These are phyloP conservation scores for Spathaspora gorwiae DNA, from an alignment of 805 yeast genomes.

Conservation along the genomic window DNA sequence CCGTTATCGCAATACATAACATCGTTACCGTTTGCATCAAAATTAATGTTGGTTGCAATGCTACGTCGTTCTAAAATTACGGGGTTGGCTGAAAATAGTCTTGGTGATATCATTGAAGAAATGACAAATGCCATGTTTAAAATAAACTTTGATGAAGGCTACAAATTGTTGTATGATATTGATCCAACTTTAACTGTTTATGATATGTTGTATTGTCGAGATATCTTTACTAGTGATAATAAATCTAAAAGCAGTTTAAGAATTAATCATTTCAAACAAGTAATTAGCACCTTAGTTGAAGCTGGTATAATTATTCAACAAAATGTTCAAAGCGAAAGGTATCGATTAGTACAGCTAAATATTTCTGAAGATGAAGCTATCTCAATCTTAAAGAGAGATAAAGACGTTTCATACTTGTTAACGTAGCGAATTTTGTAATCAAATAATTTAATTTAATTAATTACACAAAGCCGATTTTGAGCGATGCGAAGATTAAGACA, in stretches of 20 bases:
- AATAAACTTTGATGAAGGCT: slow-evolving; percentile 25
- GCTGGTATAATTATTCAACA: slow-evolving; percentile 74
- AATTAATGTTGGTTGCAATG: slow-evolving; percentile 67
- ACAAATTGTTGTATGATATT: slow-evolving; percentile 6
- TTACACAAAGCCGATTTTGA: too few relatives aligned
- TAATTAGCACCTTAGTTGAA: slow-evolving; percentile 68
- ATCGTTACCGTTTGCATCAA: slow-evolving; percentile 62
- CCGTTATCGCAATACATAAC: slow-evolving; percentile 60
- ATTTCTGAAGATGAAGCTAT: slow-evolving; percentile 68
- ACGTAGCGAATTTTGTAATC: background rate
- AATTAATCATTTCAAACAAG: slow-evolving; percentile 53
- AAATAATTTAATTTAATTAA: too few relatives aligned
- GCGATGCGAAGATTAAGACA: too few relatives aligned
- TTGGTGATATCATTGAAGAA: slow-evolving; percentile 81
- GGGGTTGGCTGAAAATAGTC: slow-evolving; percentile 63
- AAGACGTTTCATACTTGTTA: slow-evolving; percentile 11
- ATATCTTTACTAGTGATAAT: slow-evolving; percentile 14
- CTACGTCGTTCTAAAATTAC: slow-evolving; percentile 60
- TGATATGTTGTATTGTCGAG: slow-evolving; percentile 24
- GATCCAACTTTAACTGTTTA: slow-evolving; percentile 7
- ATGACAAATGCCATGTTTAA: slow-evolving; percentile 49
- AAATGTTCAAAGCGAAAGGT: slow-evolving; percentile 62
- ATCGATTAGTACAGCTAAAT: slow-evolving; percentile 58
- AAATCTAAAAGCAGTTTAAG: slow-evolving; percentile 35
- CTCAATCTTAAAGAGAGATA: slow-evolving; percentile 56